Evolutionary conservation across 768 basidiomycete genomes (phyloP).

Genomic region (Pisolithus orientalis): DNA sequence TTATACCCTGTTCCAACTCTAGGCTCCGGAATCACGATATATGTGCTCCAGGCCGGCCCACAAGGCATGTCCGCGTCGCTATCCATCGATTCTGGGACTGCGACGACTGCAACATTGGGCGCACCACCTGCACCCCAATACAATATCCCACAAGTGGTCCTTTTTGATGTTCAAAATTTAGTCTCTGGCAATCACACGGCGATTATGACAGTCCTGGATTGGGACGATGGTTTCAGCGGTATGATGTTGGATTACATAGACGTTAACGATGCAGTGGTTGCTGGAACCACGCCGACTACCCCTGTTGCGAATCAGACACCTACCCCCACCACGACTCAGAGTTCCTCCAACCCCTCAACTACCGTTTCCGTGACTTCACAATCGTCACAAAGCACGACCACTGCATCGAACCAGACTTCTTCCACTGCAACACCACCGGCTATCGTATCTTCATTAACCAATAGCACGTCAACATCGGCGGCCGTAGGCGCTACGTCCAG

Average conservation of each 20-base stretch:
- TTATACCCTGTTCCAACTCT: neutral
- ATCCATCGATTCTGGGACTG: conserved; percentile 16
- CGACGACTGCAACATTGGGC: conserved; percentile 16
- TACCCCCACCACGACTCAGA: neutral
- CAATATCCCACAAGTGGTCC: conserved; percentile 14
- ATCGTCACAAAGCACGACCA: neutral
- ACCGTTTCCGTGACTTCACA: neutral
- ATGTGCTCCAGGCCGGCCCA: conserved; percentile 21
- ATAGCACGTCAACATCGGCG: conserved; percentile 4
- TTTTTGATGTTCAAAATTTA: conserved; percentile 18
- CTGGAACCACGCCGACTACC: conserved; percentile 2
- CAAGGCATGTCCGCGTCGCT: conserved; percentile 23
- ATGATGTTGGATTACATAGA: conserved; percentile 26
- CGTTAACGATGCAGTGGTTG: conserved; percentile 17
- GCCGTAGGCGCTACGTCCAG: conserved; percentile 5
- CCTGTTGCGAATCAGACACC: neutral
- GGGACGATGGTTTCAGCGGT: conserved; percentile 19
- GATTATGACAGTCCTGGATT: conserved; percentile 19
- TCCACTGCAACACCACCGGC: neutral
- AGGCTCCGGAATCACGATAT: conserved; percentile 26
- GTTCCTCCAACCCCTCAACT: conserved; percentile 4
- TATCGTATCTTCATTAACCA: conserved; percentile 4
- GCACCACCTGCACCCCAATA: conserved; percentile 20
- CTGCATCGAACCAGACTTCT: neutral
- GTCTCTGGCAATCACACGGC: conserved; percentile 18